These are phyloP conservation scores for Tricholoma sp. DNA, from an alignment of 768 basidiomycete species.

Conservation along the genomic window DNA sequence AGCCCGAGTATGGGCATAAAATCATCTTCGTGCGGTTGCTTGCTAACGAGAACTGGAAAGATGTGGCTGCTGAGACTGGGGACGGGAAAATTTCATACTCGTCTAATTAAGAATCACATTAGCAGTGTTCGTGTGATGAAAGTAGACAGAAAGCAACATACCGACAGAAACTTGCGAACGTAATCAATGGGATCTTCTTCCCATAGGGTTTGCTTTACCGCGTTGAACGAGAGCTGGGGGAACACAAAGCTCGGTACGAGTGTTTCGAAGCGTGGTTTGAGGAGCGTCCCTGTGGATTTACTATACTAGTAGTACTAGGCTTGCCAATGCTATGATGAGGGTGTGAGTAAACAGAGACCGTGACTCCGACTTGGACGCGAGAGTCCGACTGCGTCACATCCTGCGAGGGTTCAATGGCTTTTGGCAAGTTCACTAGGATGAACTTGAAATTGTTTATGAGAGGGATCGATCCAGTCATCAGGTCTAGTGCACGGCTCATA, in stretches of 20 bases:
- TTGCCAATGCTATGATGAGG: constrained; percentile 84
- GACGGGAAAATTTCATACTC: constrained; percentile 78
- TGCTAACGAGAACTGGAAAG: constrained; percentile 75
- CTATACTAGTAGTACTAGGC: too few species aligned
- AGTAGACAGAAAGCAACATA: constrained; percentile 21
- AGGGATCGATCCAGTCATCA: too few species aligned
- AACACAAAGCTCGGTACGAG: constrained; percentile 82
- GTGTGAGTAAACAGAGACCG: too few species aligned
- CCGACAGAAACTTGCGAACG: constrained; percentile 69
- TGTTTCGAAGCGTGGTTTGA: constrained; percentile 80
- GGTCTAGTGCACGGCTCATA: too few species aligned
- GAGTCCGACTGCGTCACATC: too few species aligned
- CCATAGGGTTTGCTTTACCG: constrained; percentile 66
- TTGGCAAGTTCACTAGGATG: too few species aligned
- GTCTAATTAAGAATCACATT: constrained; percentile 36
- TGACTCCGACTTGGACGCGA: too few species aligned
- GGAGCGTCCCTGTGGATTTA: constrained; percentile 83
- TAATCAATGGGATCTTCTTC: constrained; percentile 81
- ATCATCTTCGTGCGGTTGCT: constrained; percentile 77
- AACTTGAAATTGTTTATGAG: too few species aligned
- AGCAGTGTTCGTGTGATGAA: neutral
- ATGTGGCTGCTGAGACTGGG: constrained; percentile 73
- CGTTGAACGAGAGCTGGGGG: constrained; percentile 80
- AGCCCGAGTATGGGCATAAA: constrained; percentile 78
- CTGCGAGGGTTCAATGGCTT: too few species aligned